Evolutionary conservation across 306 rosid genomes (phyloP).

Genomic region (Quercus alba): DNA sequence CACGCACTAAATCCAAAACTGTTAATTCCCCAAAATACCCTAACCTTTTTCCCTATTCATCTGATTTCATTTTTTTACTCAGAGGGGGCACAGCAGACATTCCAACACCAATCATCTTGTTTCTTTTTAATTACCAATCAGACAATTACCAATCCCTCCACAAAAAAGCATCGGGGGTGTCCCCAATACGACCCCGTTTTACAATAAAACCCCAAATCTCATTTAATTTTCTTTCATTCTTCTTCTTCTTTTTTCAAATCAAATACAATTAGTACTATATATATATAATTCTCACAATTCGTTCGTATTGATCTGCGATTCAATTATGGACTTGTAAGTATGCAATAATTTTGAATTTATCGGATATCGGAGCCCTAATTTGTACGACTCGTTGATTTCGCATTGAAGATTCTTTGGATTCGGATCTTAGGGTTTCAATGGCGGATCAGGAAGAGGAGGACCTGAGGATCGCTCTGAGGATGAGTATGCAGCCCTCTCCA

Average conservation of each 20-base stretch:
- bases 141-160: background rate
- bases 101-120: background rate
- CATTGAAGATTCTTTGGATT: slow-evolving; percentile 25
- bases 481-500: slow-evolving; percentile 81
- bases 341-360: slow-evolving; percentile 1
- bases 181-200: slow-evolving; percentile 33
- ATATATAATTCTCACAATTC: background rate
- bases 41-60: background rate
- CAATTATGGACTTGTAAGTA: background rate
- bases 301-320: slow-evolving; percentile 7
- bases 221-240: background rate
- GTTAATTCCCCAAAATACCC: slow-evolving; percentile 14
- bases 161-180: slow-evolving; percentile 2
- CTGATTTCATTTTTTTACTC: too few relatives aligned
- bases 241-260: background rate
- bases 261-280: background rate
- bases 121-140: too few relatives aligned
- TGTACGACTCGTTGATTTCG: background rate
- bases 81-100: slow-evolving; percentile 14
- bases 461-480: slow-evolving; percentile 73
- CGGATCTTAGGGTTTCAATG: slow-evolving; percentile 54
- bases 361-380: slow-evolving; percentile 39
- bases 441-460: slow-evolving; percentile 95
- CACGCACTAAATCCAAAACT: background rate
- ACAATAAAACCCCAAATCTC: too few relatives aligned